A percentile compares a stretch with the other conserved stretches of the same genome.
Conservation (phyloP, 2,329 filamentous ascomycete genomes). For the Chaetomium olivaceum region DNA sequence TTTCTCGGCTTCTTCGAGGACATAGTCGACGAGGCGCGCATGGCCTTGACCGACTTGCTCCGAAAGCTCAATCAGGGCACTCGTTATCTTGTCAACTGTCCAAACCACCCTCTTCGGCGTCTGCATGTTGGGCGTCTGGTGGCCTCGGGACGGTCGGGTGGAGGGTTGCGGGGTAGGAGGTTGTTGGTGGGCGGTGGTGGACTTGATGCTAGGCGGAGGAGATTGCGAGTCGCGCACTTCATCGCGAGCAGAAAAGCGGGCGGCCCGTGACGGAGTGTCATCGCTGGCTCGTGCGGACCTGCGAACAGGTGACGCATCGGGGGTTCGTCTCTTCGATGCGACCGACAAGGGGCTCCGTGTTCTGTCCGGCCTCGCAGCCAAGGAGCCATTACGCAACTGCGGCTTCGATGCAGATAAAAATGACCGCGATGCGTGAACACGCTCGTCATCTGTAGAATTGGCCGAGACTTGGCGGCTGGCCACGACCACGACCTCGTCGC, state of each 20-base stretch:
- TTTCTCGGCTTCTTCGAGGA: constrained; percentile 47
- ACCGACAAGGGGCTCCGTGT: constrained; percentile 13
- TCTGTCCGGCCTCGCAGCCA: constrained; percentile 5
- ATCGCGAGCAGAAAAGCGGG: constrained; percentile 10
- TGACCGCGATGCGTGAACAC: neutral
- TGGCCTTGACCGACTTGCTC: constrained; percentile 50
- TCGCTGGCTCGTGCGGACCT: constrained; percentile 13
- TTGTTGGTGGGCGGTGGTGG: constrained; percentile 5
- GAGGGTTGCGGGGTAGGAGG: constrained; percentile 23
- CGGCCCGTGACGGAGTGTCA: constrained; percentile 23
- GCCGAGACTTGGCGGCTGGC: neutral
- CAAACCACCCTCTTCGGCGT: constrained; percentile 39
- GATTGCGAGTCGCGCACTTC: constrained; percentile 27
- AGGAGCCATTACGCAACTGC: constrained; percentile 1
- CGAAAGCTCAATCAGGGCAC: constrained; percentile 43
- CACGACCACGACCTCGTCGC: constrained; percentile 20
- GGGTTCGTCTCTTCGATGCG: constrained; percentile 5
- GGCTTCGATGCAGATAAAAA: neutral
- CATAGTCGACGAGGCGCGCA: constrained; percentile 47
- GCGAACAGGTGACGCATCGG: constrained; percentile 14
- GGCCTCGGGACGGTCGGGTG: constrained; percentile 13
- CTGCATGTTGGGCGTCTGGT: constrained; percentile 24
- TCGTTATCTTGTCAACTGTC: constrained; percentile 47
- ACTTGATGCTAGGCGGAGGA: constrained; percentile 15
- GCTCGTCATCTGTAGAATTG: constrained; percentile 2